Evolutionary conservation across 495 filamentous ascomycete species (phyloP).

Genomic region (Aspergillus olivimuriae): DNA sequence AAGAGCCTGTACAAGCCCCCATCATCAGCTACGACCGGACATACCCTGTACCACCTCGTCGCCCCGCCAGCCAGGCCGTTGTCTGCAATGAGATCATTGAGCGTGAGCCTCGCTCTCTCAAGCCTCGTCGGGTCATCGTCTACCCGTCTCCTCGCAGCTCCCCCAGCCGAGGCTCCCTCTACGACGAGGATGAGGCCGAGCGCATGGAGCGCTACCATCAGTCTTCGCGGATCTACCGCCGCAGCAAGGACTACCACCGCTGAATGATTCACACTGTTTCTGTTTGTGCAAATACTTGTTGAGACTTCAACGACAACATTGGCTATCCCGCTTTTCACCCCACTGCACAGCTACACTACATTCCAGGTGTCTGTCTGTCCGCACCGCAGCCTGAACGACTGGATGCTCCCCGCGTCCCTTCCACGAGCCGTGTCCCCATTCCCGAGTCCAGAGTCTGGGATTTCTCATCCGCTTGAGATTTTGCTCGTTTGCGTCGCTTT

Average conservation of each 20-base stretch:
- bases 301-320: neutral
- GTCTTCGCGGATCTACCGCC: conserved; percentile 24
- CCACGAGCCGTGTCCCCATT: neutral
- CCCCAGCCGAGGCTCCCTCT: conserved; percentile 38
- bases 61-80: conserved; percentile 13
- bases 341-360: neutral
- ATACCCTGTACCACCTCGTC: conserved; percentile 32
- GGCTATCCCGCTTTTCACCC: neutral
- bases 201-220: conserved; percentile 31
- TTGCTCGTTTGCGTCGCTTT: too few relatives aligned
- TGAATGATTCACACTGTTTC: conserved; percentile 16
- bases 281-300: neutral
- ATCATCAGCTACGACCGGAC: conserved; percentile 38
- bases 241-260: conserved; percentile 23
- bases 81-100: conserved; percentile 33
- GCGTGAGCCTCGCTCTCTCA: conserved; percentile 23
- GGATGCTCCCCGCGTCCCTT: neutral
- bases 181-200: conserved; percentile 31
- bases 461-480: too few relatives aligned
- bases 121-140: conserved; percentile 29
- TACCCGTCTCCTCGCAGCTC: conserved; percentile 32
- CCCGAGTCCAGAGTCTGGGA: too few relatives aligned
- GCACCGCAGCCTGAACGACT: neutral
- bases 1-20: conserved; percentile 6
- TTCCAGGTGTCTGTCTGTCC: neutral